phyloP scores from a whole-genome alignment of 768 basidiomycete species.

The Rhizopogon vinicolor region DNA sequence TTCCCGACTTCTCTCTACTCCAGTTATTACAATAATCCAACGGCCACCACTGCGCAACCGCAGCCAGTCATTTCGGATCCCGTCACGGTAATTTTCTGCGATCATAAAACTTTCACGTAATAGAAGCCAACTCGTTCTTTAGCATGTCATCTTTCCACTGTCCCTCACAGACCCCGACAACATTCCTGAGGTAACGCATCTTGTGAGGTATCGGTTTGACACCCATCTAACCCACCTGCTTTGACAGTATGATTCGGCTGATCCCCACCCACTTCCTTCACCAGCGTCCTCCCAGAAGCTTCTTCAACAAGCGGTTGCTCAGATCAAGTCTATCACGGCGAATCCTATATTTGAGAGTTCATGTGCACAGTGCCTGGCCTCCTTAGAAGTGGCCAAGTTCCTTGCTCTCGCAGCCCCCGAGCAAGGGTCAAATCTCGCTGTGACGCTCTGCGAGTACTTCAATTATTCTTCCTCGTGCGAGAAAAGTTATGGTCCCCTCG shows the following conservation, averaged over 20 bases:
- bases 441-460: conserved; percentile 58
- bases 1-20: conserved; percentile 64
- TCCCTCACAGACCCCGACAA: conserved; percentile 58
- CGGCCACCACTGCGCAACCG: conserved; percentile 64
- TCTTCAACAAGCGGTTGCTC: conserved; percentile 47
- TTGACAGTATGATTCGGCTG: conserved; percentile 46
- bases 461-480: conserved; percentile 49
- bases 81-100: conserved; percentile 40
- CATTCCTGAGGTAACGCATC: conserved; percentile 43
- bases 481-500: conserved; percentile 39
- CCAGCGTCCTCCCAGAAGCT: conserved; percentile 42
- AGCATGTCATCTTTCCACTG: conserved; percentile 58
- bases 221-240: background rate
- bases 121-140: conserved; percentile 3
- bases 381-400: conserved; percentile 61
- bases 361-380: conserved; percentile 58
- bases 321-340: conserved; percentile 50
- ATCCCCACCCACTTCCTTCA: conserved; percentile 66
- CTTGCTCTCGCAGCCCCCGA: conserved; percentile 59
- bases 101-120: background rate
- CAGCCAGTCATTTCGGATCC: conserved; percentile 79
- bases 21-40: conserved; percentile 70
- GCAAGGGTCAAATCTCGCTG: conserved; percentile 51
- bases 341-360: conserved; percentile 50
- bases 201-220: background rate